These are phyloP conservation scores for Vaccinium macrocarpon DNA, from an alignment of 148 eudicot genomes.

Conservation along the genomic window DNA sequence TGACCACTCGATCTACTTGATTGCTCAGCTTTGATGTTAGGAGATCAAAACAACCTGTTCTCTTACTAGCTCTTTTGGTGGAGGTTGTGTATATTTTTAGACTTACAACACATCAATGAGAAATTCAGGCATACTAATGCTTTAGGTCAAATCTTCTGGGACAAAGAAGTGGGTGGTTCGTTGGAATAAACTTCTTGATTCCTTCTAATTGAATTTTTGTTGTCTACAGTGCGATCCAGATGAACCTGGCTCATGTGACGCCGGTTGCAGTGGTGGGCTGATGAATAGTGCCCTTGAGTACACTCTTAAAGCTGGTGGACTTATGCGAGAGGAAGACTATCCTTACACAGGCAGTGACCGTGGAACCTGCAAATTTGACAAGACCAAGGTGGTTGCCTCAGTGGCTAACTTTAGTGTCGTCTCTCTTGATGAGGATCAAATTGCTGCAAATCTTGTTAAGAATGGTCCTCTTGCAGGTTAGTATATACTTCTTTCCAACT, in stretches of 20 bases:
- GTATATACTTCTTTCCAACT: not conserved
- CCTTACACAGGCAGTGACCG: slow-evolving; percentile 50
- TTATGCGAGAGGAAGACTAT: slow-evolving; percentile 60
- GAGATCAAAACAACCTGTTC: not conserved
- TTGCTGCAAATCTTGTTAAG: slow-evolving; percentile 68
- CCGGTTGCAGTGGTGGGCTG: slow-evolving; percentile 65
- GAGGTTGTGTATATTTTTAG: not conserved
- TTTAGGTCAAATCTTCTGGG: not conserved
- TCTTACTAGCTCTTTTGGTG: not conserved
- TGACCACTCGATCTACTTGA: not conserved
- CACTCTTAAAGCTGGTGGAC: slow-evolving; percentile 56
- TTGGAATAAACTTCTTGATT: not conserved
- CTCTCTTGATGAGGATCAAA: slow-evolving; percentile 59
- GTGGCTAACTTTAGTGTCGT: slow-evolving; percentile 65
- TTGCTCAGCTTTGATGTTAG: not conserved
- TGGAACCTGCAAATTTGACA: slow-evolving; percentile 60
- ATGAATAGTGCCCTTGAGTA: slow-evolving; percentile 83
- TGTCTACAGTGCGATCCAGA: slow-evolving; percentile 63
- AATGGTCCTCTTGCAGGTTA: slow-evolving; percentile 71
- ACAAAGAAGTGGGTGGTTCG: not conserved
- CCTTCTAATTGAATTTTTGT: not conserved
- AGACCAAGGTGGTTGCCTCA: slow-evolving; percentile 54
- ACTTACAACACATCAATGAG: not conserved
- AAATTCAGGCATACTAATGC: not conserved
- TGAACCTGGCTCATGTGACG: slow-evolving; percentile 53